phyloP scores from a whole-genome alignment of 257 asterid genomes.

The Solanum stenotomum region DNA sequence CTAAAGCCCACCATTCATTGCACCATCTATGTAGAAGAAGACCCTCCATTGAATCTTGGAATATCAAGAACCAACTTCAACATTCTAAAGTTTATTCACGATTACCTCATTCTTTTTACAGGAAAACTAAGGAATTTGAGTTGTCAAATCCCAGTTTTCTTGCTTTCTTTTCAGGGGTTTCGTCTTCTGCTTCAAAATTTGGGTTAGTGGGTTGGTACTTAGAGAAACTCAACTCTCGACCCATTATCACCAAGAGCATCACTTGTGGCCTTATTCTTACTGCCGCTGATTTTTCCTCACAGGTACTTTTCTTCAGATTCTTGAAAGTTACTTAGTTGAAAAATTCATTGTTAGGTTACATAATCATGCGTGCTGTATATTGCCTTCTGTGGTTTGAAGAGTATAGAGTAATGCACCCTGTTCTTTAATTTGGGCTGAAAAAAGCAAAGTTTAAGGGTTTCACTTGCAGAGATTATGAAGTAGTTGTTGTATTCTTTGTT shows the following conservation, averaged over 20 bases:
- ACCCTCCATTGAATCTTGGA: slow-evolving; percentile 2
- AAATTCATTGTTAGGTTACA: neutral
- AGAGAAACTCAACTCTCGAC: slow-evolving; percentile 43
- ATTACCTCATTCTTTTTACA: slow-evolving; percentile 14
- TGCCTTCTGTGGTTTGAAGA: neutral
- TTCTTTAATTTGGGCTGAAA: neutral
- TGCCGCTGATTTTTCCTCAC: slow-evolving; percentile 79
- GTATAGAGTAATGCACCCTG: neutral
- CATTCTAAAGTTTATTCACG: slow-evolving; percentile 27
- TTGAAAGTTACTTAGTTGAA: neutral
- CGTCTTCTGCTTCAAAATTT: slow-evolving; percentile 24
- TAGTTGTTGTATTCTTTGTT: neutral
- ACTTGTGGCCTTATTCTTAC: slow-evolving; percentile 67
- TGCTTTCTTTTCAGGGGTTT: slow-evolving; percentile 11
- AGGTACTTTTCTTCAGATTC: slow-evolving; percentile 30
- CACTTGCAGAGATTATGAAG: neutral
- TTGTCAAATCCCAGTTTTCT: slow-evolving; percentile 8
- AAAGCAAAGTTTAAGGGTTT: neutral
- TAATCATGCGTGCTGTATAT: neutral
- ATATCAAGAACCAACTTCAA: slow-evolving; percentile 15
- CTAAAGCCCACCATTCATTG: neutral
- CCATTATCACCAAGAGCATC: slow-evolving; percentile 66
- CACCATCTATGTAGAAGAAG: neutral
- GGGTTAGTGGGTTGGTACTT: slow-evolving; percentile 65
- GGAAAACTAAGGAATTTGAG: slow-evolving; percentile 18